Evolutionary conservation across 768 basidiomycete genomes (phyloP), one percentile per base, ranked within the genome.

Genomic region (Podaxis rugospora): DNA sequence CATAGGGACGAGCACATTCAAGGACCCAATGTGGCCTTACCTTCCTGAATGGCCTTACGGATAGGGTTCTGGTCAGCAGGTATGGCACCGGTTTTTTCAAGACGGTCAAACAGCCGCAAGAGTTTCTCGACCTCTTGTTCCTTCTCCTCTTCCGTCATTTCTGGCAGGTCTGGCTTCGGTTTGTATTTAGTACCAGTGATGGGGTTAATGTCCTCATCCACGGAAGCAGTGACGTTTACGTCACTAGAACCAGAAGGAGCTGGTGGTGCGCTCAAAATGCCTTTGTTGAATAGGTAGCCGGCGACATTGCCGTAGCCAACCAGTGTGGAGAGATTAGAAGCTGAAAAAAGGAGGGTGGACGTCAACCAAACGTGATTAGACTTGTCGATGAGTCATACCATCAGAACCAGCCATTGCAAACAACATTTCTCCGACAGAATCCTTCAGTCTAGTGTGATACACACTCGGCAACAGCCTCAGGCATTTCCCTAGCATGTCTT

Each of bases 221-320:
- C 66, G 1, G 73, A 66, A 25, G 76, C 72, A 6, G 28, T 70
- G 2, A 76, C 71, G 4, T 78, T 69, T 9, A 74, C 66, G 10
- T 69, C 67, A 16, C 75, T 67, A 62, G 75, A 58, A 67, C 57
- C 64, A 23, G 65, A 51, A 64, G 65, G 14, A 70, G 67, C 18
- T 68, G 79, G 78, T 1, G 87, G 90, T 5, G 85, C 82, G 58
- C 72, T 81, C 68, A 90, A 79, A 66, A 98, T 80, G 14, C 94
- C 95, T 69, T 94, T 95, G 70, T 90, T 87, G 77, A 93, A 95
- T 25, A 99, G 80, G 80, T 93, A 91, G 0, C 97, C 97, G 0
- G 95, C 93, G 44, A 95, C 93, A 70, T 95, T 95, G 44, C 96
- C 96, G 67, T 99, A 99, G 5, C 96, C 96, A 55, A 97, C 82